Conservation (phyloP, 2,329 filamentous ascomycete genomes). For the Sporothrix curviconia region DNA sequence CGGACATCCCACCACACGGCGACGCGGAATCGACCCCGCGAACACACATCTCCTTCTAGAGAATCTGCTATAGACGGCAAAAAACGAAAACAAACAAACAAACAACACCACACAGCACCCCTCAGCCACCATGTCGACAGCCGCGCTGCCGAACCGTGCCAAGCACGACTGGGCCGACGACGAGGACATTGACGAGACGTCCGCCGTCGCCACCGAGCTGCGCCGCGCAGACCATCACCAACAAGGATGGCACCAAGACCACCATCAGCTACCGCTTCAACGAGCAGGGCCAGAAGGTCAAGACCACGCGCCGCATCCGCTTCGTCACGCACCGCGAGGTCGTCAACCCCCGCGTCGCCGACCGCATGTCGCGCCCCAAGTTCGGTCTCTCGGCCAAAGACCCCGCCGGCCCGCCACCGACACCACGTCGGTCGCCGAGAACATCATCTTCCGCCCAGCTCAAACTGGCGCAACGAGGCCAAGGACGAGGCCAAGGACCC, state of each 20-base stretch:
- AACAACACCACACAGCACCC: not conserved
- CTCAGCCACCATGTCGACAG: conserved; percentile 17
- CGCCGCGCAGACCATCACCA: conserved; percentile 84
- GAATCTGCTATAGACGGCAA: too few species aligned
- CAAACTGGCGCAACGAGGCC: conserved; percentile 89
- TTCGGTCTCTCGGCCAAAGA: conserved; percentile 89
- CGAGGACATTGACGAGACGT: conserved; percentile 71
- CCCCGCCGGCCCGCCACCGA: conserved; percentile 65
- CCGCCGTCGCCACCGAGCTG: conserved; percentile 55
- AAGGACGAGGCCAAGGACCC: conserved; percentile 68
- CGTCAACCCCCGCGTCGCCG: conserved; percentile 93
- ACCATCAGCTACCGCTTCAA: conserved; percentile 85
- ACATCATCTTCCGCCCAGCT: conserved; percentile 93
- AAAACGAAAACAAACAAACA: not conserved
- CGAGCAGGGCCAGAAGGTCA: conserved; percentile 91
- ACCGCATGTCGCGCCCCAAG: conserved; percentile 88
- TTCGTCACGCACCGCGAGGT: conserved; percentile 85
- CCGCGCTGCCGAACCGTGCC: conserved; percentile 17
- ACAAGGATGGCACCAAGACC: conserved; percentile 98
- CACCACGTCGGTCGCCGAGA: conserved; percentile 91
- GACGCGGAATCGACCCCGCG: not conserved
- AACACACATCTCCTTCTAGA: not conserved
- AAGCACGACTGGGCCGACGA: conserved; percentile 90
- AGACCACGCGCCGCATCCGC: conserved; percentile 92
- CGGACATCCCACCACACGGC: not conserved